Base-by-base conservation (phyloP, 2,329 filamentous ascomycete species). In the Hymenoscyphus albidus region DNA sequence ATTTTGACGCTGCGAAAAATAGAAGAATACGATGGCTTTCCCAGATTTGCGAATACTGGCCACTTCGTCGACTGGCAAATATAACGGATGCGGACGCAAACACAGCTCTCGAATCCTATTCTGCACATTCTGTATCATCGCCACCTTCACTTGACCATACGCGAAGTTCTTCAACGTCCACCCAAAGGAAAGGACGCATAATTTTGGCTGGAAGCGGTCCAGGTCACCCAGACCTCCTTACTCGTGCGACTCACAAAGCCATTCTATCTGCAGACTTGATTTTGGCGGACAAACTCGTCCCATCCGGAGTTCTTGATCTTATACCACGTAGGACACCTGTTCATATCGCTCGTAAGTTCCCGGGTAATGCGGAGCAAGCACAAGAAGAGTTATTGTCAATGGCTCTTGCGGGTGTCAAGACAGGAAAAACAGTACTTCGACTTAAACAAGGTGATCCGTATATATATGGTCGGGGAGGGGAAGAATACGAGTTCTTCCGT, bases 1-100 rank as follows among this genome's bases (percentile, higher is more conserved):
- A 95, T 72, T 79, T 85, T 0, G 88, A 90, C 65, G 88, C 88
- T 2, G 85, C 87, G 16, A 92, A 92, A 74, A 93, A 85, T 27
- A 83, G 94, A 65, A 85, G 95, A 61, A 93, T 96, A 82, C 86
- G 95, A 64, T 99, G 95, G 95, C 82, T 99, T 1, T 87, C 90
- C 22, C 95, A 99, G 76, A 92, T 99, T 61, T 99, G 95, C 82
- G 95, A 99, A 80, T 99, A 99, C 78, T 99, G 95, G 95, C 93
- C 95, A 1, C 82, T 99, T 32, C 88, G 88, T 68, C 86, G 91
- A 18, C 84, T 99, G 1, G 92, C 93, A 7, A 82, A 84, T 51
- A 89, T 98, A 68, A 89, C 85, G 3, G 92, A 97, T 72, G 83
- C 84, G 9, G 93, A 98, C 70, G 87, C 97, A 6, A 86, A 91